Percentiles rank a stretch among this genome's conserved stretches.
phyloP scores from a whole-genome alignment of 495 filamentous ascomycete species.

The Poronia punctata region DNA sequence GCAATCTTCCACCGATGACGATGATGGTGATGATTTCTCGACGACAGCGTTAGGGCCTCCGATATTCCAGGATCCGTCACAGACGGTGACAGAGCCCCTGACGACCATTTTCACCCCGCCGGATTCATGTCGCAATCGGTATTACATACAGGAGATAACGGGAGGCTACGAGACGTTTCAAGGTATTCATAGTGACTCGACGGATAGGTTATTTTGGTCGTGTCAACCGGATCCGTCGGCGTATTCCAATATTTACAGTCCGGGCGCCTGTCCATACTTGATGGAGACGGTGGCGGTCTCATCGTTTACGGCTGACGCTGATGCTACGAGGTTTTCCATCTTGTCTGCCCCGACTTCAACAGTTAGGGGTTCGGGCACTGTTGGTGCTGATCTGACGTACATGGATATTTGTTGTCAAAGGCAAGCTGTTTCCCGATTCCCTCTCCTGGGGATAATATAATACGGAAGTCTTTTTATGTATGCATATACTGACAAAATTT shows the following conservation, averaged over 20 bases:
- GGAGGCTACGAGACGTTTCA: not conserved
- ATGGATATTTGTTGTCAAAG: slow-evolving; percentile 4
- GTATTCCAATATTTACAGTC: not conserved
- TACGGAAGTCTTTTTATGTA: too few species aligned
- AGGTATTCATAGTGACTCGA: not conserved
- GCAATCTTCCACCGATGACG: too few species aligned
- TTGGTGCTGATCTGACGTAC: not conserved
- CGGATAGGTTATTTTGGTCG: not conserved
- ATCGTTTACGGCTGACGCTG: too few species aligned
- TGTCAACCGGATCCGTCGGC: not conserved
- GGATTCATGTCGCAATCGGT: not conserved
- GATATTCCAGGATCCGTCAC: too few species aligned
- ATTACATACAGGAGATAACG: not conserved
- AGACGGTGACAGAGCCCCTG: not conserved
- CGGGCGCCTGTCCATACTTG: not conserved
- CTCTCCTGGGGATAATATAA: too few species aligned
- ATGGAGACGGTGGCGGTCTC: not conserved
- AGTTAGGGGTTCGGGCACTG: too few species aligned
- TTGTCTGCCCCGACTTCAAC: too few species aligned
- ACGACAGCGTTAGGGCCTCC: too few species aligned
- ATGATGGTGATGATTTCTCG: too few species aligned
- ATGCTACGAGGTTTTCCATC: too few species aligned
- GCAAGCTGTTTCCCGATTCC: too few species aligned
- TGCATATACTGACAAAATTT: not conserved
- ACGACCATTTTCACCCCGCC: not conserved